Evolutionary conservation across 2,329 filamentous ascomycete genomes (phyloP), one percentile per base, ranked within the genome.

Genomic region (Exophiala aquamarina): DNA sequence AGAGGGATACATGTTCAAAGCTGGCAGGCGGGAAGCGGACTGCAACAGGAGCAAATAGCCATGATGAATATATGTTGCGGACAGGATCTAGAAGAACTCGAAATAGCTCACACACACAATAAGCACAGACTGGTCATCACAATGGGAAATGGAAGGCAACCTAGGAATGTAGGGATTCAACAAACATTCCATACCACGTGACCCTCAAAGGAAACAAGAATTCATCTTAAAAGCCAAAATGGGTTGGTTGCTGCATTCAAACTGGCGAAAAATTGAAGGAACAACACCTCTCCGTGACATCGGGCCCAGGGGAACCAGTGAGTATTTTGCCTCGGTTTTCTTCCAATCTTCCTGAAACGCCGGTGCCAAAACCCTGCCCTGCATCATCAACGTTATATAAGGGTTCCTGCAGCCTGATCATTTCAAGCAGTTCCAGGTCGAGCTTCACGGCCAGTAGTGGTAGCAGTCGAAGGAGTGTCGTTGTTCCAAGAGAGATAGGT

Each of bases 401-500:
- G 46, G 33, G 50, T 36, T 47, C 46, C 21, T 18, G 37, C 44
- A 26, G 28, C 9, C 17, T 9, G 37, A 17, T 28, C 8, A 28
- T 37, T 10, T 51, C 36, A 53, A 15, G 43, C 51, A 23, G 58
- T 57, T 36, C 66, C 62, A 47, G 66, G 63, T 47, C 63, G 58
- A 39, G 84, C 77, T 54, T 85, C 81, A 50, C 83, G 82, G 35
- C 70, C 72, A 2, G 73, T 73, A 18, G 73, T 65, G 14, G 76
- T 78, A 49, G 77, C 79, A 36, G 79, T 76, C 50, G 72, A 75
- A 10, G 48, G 42, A 50, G 80, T 73, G 36, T 87, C 83, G 53
- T 83, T 86, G 67, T 97, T 96, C 93, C 93, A 98, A 18, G 89
- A 93, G 39, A 98, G 79, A 67, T 98, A 97, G 7, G 90, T 96